Conservation (phyloP, 1,284 basidiomycete species). For the Rhodotorula sp. region DNA sequence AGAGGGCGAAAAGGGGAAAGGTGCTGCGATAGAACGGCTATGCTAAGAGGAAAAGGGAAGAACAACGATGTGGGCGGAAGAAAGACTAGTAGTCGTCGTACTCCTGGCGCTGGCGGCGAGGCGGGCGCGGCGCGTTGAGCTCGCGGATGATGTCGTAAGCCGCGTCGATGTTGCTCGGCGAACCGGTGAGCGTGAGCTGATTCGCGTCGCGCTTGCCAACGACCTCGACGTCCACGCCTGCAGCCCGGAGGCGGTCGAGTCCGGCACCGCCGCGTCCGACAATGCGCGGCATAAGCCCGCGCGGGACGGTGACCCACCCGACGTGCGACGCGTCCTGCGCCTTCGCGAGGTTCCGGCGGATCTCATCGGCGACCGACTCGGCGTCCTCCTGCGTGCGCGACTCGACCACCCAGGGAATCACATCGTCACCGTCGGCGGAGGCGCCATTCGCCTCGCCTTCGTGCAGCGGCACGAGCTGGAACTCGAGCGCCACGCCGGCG, state of each 20-base stretch:
- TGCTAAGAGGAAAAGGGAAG: too few species aligned
- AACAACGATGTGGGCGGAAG: too few species aligned
- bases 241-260: constrained; percentile 42
- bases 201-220: constrained; percentile 46
- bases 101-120: constrained; percentile 5
- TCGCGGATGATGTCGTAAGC: constrained; percentile 30
- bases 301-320: constrained; percentile 44
- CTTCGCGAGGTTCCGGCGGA: constrained; percentile 70
- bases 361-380: constrained; percentile 68
- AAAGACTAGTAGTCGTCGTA: constrained; percentile 4
- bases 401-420: constrained; percentile 57
- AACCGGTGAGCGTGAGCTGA: constrained; percentile 41
- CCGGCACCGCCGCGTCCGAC: constrained; percentile 45
- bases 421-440: background rate
- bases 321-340: constrained; percentile 62
- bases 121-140: constrained; percentile 37
- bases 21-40: background rate
- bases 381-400: constrained; percentile 73
- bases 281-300: constrained; percentile 40
- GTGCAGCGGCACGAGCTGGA: constrained; percentile 77
- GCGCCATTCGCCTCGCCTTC: constrained; percentile 49
- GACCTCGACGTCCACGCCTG: constrained; percentile 45
- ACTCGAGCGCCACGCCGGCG: constrained; percentile 59
- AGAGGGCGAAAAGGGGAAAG: background rate
- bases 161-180: constrained; percentile 32